phyloP scores from a whole-genome alignment of 2,329 filamentous ascomycete species.

The Xylaria multiplex region DNA sequence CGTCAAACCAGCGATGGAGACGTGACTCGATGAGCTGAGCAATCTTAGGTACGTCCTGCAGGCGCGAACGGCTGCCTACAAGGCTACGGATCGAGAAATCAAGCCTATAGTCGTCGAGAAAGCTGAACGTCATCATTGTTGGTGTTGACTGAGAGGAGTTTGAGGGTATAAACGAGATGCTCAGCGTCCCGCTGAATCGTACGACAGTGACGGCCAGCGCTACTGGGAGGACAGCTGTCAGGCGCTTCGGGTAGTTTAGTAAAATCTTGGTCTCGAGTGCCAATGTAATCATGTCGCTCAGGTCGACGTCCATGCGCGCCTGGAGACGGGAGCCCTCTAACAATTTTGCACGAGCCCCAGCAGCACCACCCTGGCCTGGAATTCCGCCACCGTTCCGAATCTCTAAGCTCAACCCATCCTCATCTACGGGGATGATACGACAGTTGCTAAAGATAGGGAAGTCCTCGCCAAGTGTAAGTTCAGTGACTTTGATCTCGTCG shows the following conservation, averaged over 20 bases:
- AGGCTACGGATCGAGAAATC: slow-evolving; percentile 84
- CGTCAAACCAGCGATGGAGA: slow-evolving; percentile 88
- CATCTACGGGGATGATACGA: slow-evolving; percentile 89
- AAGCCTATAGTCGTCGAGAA: slow-evolving; percentile 86
- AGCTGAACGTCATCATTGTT: slow-evolving; percentile 94
- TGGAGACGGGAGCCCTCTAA: slow-evolving; percentile 80
- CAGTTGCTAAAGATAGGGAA: slow-evolving; percentile 99
- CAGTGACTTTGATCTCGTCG: slow-evolving; percentile 91
- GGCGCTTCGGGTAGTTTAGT: slow-evolving; percentile 91
- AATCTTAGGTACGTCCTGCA: slow-evolving; percentile 90
- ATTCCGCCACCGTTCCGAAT: slow-evolving; percentile 36
- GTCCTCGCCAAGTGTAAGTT: slow-evolving; percentile 93
- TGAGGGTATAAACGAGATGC: slow-evolving; percentile 89
- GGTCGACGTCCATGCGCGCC: slow-evolving; percentile 94
- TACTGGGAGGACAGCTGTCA: slow-evolving; percentile 89
- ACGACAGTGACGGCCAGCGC: slow-evolving; percentile 92
- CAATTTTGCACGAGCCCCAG: slow-evolving; percentile 56
- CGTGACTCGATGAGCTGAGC: slow-evolving; percentile 83
- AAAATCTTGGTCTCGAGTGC: slow-evolving; percentile 94
- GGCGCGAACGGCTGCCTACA: slow-evolving; percentile 78
- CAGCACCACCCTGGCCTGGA: slow-evolving; percentile 61
- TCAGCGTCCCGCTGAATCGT: slow-evolving; percentile 92
- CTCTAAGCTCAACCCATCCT: slow-evolving; percentile 73
- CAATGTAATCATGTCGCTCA: slow-evolving; percentile 94
- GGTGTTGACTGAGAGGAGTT: slow-evolving; percentile 74